A percentile compares a stretch with the other conserved stretches of the same genome.
These are phyloP conservation scores for Leccinum griseonigrum DNA, from an alignment of 1,284 basidiomycete species.

Conservation along the genomic window DNA sequence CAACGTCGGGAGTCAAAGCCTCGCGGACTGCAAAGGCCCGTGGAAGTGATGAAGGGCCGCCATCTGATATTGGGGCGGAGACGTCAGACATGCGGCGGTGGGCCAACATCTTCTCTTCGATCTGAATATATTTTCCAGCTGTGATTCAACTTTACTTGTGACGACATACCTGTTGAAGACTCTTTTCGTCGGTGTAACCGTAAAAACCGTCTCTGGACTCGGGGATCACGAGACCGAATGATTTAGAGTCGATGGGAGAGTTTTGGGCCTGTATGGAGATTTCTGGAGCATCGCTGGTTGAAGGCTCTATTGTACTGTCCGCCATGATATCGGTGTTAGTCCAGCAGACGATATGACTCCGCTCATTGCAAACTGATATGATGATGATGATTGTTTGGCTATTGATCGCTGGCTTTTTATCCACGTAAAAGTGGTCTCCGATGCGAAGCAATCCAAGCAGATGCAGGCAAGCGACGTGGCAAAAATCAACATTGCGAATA, in stretches of 20 bases:
- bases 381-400: conserved; percentile 18
- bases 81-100: conserved; percentile 50
- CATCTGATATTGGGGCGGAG: conserved; percentile 40
- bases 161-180: conserved; percentile 61
- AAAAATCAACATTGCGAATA: neutral
- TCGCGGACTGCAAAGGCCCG: conserved; percentile 41
- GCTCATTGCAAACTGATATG: neutral
- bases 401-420: neutral
- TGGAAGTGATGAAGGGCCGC: conserved; percentile 34
- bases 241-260: conserved; percentile 18
- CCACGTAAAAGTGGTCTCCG: neutral
- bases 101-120: conserved; percentile 68
- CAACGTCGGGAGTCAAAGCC: conserved; percentile 23
- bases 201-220: conserved; percentile 69
- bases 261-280: neutral
- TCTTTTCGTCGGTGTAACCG: conserved; percentile 74
- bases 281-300: conserved; percentile 1
- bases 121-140: conserved; percentile 39
- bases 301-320: conserved; percentile 2
- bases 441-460: neutral
- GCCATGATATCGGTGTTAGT: conserved; percentile 16
- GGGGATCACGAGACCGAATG: conserved; percentile 46
- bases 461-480: neutral
- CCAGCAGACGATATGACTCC: neutral
- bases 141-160: neutral